Evolutionary conservation across 805 yeast genomes (phyloP).

Genomic region (Ogataea glucozyma): DNA sequence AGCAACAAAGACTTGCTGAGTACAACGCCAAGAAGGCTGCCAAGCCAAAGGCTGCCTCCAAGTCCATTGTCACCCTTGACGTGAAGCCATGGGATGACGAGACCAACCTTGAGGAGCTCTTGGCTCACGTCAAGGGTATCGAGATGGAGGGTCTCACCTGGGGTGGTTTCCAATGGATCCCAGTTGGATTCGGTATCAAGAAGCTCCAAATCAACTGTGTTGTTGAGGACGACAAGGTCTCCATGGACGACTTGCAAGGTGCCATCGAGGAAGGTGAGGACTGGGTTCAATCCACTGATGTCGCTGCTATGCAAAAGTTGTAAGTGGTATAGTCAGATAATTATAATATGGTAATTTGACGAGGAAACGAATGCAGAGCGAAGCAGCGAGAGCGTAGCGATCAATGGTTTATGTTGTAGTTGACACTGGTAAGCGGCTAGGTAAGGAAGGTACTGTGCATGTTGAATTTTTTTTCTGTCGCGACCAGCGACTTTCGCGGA

Average conservation of each 20-base stretch:
- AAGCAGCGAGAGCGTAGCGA: slow-evolving; percentile 5
- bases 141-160: slow-evolving; percentile 92
- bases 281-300: slow-evolving; percentile 98
- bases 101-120: slow-evolving; percentile 88
- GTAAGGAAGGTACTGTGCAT: too few relatives aligned
- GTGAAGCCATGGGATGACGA: slow-evolving; percentile 99
- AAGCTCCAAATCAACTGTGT: slow-evolving; percentile 98
- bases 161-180: slow-evolving; percentile 97
- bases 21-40: slow-evolving; percentile 97
- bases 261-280: slow-evolving; percentile 90
- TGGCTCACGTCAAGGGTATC: slow-evolving; percentile 82
- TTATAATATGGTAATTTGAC: not conserved
- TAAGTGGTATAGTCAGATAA: too few relatives aligned
- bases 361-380: not conserved
- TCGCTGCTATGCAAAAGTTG: slow-evolving; percentile 98
- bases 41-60: slow-evolving; percentile 98
- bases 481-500: too few relatives aligned
- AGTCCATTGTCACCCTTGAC: slow-evolving; percentile 93
- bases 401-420: too few relatives aligned
- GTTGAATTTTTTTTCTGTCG: too few relatives aligned
- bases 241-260: slow-evolving; percentile 84
- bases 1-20: slow-evolving; percentile 97
- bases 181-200: slow-evolving; percentile 99
- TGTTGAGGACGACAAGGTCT: slow-evolving; percentile 95
- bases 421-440: too few relatives aligned